Evolutionary conservation across 2,329 filamentous ascomycete genomes (phyloP).

Genomic region (Claviceps africana): DNA sequence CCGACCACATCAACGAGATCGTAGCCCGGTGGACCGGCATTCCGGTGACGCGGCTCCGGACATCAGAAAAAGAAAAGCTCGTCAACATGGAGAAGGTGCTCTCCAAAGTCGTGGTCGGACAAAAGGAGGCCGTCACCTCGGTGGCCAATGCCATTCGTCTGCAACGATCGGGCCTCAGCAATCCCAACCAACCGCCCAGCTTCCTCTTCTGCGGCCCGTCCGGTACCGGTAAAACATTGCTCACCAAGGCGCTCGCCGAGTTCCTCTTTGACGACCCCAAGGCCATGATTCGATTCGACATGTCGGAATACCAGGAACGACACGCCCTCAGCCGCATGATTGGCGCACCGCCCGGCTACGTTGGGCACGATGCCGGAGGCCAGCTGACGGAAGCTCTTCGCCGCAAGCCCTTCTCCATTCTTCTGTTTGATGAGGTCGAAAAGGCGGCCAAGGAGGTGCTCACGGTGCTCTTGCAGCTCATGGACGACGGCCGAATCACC

Average conservation of each 20-base stretch:
- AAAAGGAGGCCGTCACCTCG: slow-evolving; percentile 82
- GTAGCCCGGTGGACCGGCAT: slow-evolving; percentile 97
- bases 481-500: slow-evolving; percentile 97
- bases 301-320: slow-evolving; percentile 98
- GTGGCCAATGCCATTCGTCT: slow-evolving; percentile 94
- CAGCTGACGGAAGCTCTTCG: slow-evolving; percentile 91
- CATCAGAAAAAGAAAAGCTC: slow-evolving; percentile 96
- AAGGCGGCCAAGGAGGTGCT: slow-evolving; percentile 97
- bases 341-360: slow-evolving; percentile 89
- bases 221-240: slow-evolving; percentile 91
- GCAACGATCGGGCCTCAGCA: slow-evolving; percentile 84
- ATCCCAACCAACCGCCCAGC: slow-evolving; percentile 91
- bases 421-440: slow-evolving; percentile 95
- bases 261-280: slow-evolving; percentile 97
- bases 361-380: slow-evolving; percentile 89
- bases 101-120: slow-evolving; percentile 73
- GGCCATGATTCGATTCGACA: slow-evolving; percentile 97
- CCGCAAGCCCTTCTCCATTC: slow-evolving; percentile 89
- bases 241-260: slow-evolving; percentile 93
- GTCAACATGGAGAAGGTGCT: slow-evolving; percentile 89
- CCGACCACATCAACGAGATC: slow-evolving; percentile 98
- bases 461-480: slow-evolving; percentile 94
- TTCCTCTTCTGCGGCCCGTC: slow-evolving; percentile 99
- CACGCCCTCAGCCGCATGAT: slow-evolving; percentile 96
- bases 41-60: slow-evolving; percentile 84